Conservation (phyloP, 2,329 filamentous ascomycete genomes). For the Pseudogymnoascus sp. region DNA sequence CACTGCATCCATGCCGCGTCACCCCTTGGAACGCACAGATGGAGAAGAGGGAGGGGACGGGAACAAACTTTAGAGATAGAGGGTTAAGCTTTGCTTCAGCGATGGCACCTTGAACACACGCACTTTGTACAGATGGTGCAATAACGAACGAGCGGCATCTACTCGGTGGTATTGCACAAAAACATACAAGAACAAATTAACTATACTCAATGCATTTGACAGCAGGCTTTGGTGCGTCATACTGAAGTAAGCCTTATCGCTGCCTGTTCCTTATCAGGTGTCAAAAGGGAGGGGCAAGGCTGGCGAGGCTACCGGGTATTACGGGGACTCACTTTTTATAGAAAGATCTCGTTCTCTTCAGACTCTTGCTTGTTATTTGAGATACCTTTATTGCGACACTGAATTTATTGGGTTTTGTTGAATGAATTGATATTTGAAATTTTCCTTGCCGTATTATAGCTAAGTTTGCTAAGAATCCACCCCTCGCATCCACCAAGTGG, state of each 20-base stretch:
- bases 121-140: slow-evolving; percentile 2
- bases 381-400: not conserved
- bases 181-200: not conserved
- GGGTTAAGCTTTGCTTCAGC: not conserved
- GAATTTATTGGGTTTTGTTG: not conserved
- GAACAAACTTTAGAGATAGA: not conserved
- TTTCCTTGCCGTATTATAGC: not conserved
- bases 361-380: not conserved
- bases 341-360: not conserved
- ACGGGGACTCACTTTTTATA: not conserved
- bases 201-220: slow-evolving; percentile 8
- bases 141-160: not conserved
- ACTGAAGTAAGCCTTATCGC: slow-evolving; percentile 6
- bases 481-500: not conserved
- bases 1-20: not conserved
- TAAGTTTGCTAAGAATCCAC: not conserved
- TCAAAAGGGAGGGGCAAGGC: slow-evolving; percentile 8
- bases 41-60: not conserved
- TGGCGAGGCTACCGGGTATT: not conserved
- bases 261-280: not conserved
- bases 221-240: slow-evolving; percentile 2
- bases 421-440: not conserved
- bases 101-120: not conserved
- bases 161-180: slow-evolving; percentile 5
- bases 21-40: slow-evolving; percentile 7